phyloP scores from a whole-genome alignment of 345 rosid genomes.

The Abelmoschus esculentus region DNA sequence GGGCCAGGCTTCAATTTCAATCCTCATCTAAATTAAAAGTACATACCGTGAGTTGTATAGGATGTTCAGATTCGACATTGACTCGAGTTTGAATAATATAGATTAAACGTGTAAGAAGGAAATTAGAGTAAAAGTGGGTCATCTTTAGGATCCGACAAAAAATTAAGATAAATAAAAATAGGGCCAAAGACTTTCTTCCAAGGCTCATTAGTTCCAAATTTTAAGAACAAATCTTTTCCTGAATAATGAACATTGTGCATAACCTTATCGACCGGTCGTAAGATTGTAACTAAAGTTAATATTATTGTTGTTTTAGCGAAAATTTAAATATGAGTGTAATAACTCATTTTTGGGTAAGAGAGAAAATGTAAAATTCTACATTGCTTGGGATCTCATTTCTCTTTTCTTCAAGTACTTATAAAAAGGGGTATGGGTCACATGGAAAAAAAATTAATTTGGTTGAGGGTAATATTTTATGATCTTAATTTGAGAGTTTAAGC shows the following conservation, averaged over 20 bases:
- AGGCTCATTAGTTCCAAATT: conserved; percentile 38
- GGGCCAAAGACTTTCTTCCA: conserved; percentile 98
- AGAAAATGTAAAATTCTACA: too few species aligned
- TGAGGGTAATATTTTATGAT: too few species aligned
- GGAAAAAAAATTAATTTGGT: too few species aligned
- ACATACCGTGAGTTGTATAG: too few species aligned
- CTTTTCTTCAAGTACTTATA: too few species aligned
- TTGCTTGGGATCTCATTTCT: neutral
- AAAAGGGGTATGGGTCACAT: too few species aligned
- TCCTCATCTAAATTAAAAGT: conserved; percentile 32
- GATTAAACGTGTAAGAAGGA: too few species aligned
- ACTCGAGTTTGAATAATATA: too few species aligned
- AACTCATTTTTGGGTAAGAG: too few species aligned
- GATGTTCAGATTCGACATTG: neutral
- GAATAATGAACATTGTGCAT: conserved; percentile 78
- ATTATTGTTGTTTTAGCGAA: neutral
- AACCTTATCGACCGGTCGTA: conserved; percentile 33
- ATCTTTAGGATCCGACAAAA: conserved; percentile 28
- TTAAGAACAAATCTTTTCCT: conserved; percentile 65
- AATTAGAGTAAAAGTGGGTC: conserved; percentile 53
- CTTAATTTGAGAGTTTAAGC: too few species aligned
- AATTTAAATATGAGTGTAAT: neutral
- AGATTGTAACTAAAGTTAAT: neutral
- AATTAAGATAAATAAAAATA: conserved; percentile 65
- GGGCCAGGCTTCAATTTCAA: conserved; percentile 77